Percentiles rank a stretch among this genome's conserved stretches.
phyloP scores from a whole-genome alignment of 2,329 filamentous ascomycete species.

The Cladosporium sp. region DNA sequence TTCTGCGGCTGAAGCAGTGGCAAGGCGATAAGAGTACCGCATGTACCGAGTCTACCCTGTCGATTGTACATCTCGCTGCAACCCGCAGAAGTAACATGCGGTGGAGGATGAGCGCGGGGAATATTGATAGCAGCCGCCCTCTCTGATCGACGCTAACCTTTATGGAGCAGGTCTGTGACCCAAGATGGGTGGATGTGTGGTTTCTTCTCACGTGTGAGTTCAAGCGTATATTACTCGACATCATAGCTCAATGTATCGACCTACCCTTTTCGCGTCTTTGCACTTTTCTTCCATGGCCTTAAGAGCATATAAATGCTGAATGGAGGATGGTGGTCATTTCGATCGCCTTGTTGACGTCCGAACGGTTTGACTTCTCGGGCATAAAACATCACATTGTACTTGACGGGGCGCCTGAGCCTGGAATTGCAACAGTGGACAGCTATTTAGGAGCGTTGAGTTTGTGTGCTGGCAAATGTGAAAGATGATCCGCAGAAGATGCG shows the following conservation, averaged over 20 bases:
- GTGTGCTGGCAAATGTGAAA: neutral
- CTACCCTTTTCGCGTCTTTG: neutral
- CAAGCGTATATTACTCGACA: neutral
- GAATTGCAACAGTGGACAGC: neutral
- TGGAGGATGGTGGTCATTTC: neutral
- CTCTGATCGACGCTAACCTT: neutral
- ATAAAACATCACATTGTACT: neutral
- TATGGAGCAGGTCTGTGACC: conserved; percentile 5
- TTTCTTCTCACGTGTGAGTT: neutral
- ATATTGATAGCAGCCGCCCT: neutral
- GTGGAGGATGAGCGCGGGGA: neutral
- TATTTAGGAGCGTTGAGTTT: neutral
- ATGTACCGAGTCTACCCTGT: neutral
- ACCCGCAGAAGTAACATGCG: neutral
- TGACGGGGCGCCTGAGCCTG: neutral
- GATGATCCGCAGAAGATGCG: neutral
- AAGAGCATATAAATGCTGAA: neutral
- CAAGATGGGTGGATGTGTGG: neutral
- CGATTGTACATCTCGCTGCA: neutral
- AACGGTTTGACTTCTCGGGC: neutral
- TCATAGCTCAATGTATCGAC: neutral
- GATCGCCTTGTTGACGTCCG: neutral
- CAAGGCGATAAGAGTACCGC: neutral
- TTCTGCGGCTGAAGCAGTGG: neutral
- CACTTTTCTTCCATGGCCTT: neutral